Evolutionary conservation across 345 rosid genomes (phyloP).

Genomic region (Rhodomyrtus tomentosa): DNA sequence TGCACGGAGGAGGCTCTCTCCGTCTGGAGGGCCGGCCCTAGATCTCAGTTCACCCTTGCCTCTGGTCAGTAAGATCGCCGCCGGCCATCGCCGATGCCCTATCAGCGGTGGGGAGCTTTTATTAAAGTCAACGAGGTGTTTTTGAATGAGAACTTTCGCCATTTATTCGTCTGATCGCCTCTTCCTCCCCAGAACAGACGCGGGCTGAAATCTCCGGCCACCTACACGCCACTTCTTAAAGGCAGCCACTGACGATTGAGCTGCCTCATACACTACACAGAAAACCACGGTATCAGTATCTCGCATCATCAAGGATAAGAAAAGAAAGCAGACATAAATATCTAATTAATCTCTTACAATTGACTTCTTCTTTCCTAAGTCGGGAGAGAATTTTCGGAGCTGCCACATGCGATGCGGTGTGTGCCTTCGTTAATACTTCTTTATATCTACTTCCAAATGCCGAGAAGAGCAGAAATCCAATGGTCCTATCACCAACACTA

Average conservation of each 20-base stretch:
- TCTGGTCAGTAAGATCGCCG: no score
- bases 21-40: no score
- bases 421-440: constrained; percentile 68
- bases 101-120: no score
- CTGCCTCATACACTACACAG: constrained; percentile 65
- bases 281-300: not conserved
- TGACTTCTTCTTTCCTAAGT: constrained; percentile 62
- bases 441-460: constrained; percentile 70
- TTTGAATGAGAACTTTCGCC: not conserved
- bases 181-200: constrained; percentile 84
- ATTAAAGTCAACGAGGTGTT: not conserved
- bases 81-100: no score
- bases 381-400: constrained; percentile 44
- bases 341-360: constrained; percentile 23
- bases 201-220: constrained; percentile 77
- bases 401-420: constrained; percentile 44
- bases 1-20: no score
- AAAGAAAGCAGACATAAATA: not conserved
- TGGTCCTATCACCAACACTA: constrained; percentile 56
- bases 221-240: constrained; percentile 80
- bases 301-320: not conserved
- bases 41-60: no score
- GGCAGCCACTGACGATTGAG: constrained; percentile 57
- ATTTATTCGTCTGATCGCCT: constrained; percentile 36
- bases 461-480: constrained; percentile 55